These are phyloP conservation scores for Panaeolus cyanescens DNA, from an alignment of 768 basidiomycete genomes.

Conservation along the genomic window DNA sequence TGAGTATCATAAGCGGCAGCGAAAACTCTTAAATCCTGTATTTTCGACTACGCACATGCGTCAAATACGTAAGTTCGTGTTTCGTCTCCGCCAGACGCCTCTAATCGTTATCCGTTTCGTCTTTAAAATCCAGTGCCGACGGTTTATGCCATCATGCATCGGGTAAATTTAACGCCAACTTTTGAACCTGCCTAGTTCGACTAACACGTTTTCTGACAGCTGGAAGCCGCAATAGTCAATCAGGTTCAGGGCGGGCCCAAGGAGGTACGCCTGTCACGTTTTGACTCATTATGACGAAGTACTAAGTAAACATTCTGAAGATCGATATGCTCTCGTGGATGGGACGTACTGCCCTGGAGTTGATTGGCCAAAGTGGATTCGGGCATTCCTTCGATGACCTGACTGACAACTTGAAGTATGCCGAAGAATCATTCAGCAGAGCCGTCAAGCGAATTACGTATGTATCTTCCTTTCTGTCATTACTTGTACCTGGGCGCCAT, in stretches of 20 bases:
- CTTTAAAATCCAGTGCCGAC: slow-evolving; percentile 32
- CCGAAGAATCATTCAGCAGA: slow-evolving; percentile 29
- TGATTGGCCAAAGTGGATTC: slow-evolving; percentile 53
- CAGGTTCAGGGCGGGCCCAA: slow-evolving; percentile 31
- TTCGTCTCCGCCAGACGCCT: background rate
- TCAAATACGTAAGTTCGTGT: slow-evolving; percentile 28
- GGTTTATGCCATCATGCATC: slow-evolving; percentile 33
- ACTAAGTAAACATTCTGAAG: slow-evolving; percentile 16
- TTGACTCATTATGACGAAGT: background rate
- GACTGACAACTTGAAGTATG: slow-evolving; percentile 21
- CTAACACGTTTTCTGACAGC: slow-evolving; percentile 14
- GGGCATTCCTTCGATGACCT: slow-evolving; percentile 45
- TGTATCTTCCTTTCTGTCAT: slow-evolving; percentile 4
- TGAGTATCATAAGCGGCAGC: slow-evolving; percentile 41
- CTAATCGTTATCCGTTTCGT: background rate
- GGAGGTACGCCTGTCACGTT: slow-evolving; percentile 20
- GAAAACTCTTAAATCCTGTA: slow-evolving; percentile 46
- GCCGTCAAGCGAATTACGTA: slow-evolving; percentile 33
- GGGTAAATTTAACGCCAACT: too few species aligned
- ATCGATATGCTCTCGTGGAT: slow-evolving; percentile 41
- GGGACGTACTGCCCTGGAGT: slow-evolving; percentile 46
- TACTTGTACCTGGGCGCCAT: background rate
- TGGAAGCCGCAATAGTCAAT: slow-evolving; percentile 23
- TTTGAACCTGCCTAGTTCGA: too few species aligned
- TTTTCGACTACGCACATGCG: slow-evolving; percentile 44